Percentiles rank a stretch among this genome's conserved stretches.
phyloP scores from a whole-genome alignment of 345 rosid genomes.

The Aquilaria sinensis region DNA sequence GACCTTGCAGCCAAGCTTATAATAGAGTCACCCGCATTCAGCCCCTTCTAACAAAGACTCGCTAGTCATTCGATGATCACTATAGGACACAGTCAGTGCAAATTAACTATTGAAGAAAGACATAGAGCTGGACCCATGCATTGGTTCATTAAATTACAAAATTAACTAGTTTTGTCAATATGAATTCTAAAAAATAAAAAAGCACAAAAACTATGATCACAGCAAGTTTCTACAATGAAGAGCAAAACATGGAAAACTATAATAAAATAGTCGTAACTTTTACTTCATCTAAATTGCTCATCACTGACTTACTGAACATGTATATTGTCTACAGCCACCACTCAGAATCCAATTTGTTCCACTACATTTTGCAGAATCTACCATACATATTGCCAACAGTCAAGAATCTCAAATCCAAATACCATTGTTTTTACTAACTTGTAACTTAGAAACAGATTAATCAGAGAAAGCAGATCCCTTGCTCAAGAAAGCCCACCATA shows the following conservation, averaged over 20 bases:
- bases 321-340: not conserved
- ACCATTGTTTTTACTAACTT: not conserved
- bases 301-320: conserved; percentile 5
- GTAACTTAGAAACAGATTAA: not conserved
- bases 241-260: not conserved
- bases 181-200: not conserved
- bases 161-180: not conserved
- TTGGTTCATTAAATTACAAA: too few relatives aligned
- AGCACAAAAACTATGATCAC: not conserved
- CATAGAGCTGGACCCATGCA: too few relatives aligned
- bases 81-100: too few relatives aligned
- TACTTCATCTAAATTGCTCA: not conserved
- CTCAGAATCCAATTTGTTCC: not conserved
- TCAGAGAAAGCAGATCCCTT: not conserved
- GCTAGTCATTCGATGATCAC: too few relatives aligned
- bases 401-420: not conserved
- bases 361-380: not conserved
- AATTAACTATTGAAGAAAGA: too few relatives aligned
- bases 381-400: not conserved
- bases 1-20: too few relatives aligned
- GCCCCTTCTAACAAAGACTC: too few relatives aligned
- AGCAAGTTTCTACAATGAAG: not conserved
- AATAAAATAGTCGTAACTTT: not conserved
- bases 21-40: too few relatives aligned
- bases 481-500: conserved; percentile 1